These are phyloP conservation scores for Spizellomyces sp. DNA, from an alignment of 192 early-diverging fungal genomes.

Conservation along the genomic window DNA sequence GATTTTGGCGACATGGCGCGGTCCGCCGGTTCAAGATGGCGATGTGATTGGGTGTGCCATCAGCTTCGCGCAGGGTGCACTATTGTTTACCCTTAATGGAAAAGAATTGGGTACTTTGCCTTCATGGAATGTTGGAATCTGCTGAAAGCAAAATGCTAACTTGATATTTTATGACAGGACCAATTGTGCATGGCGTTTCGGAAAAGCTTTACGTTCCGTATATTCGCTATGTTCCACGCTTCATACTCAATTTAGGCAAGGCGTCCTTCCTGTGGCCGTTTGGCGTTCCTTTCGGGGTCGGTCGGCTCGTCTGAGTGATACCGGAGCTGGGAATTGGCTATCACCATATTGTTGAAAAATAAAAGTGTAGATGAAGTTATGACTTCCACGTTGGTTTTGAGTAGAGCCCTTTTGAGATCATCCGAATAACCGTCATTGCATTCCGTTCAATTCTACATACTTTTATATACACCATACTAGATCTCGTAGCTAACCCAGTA, in stretches of 20 bases:
- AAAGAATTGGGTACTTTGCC: slow-evolving; percentile 7
- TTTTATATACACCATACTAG: too few species aligned
- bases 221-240: background rate
- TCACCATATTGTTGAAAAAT: too few species aligned
- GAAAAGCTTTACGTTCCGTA: background rate
- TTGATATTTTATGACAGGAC: background rate
- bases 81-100: slow-evolving; percentile 33
- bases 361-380: too few species aligned
- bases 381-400: too few species aligned
- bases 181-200: background rate
- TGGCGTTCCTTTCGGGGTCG: background rate
- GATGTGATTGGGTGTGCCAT: slow-evolving; percentile 42
- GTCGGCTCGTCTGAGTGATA: too few species aligned
- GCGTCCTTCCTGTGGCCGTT: background rate
- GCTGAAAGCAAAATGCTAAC: background rate
- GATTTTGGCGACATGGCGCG: slow-evolving; percentile 1
- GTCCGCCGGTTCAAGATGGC: slow-evolving; percentile 17
- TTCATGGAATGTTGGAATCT: background rate
- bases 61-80: background rate
- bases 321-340: too few species aligned
- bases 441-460: too few species aligned
- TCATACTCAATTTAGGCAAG: background rate
- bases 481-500: too few species aligned
- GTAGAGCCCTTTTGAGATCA: too few species aligned
- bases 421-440: too few species aligned